Base-by-base conservation (phyloP, 2,329 filamentous ascomycete species). In the Leptographium procerum region DNA sequence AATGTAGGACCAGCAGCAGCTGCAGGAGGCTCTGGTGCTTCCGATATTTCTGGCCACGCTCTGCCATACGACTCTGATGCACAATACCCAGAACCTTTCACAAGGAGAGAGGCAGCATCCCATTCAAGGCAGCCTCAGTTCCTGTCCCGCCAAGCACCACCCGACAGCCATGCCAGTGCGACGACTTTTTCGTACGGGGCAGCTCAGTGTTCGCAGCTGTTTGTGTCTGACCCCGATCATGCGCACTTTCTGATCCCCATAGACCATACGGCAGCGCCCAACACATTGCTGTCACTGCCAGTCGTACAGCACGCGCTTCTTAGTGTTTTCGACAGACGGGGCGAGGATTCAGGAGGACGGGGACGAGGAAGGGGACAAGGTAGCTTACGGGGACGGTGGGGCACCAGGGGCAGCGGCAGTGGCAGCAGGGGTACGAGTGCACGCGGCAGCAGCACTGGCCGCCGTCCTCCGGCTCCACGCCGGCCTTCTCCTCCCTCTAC, bases 181-280 rank as follows among this genome's bases (percentile, higher is more conserved):
- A 24, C n/a, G 47, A 6, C 19, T 11, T 33, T 22, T 22, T 48
- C 13, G 48, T 10, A 40, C 4, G n/a, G 3, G 48, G 3, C 8
- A 26, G 14, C 16, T 6, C 47, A 13, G 43, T 34, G 7, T 51
- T 19, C 4, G 26, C 40, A 10, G 16, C 51, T 40, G 50, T 43
- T 33, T 29, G 34, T n/a, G 52, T 4, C 36, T 14, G 22, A n/a
- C 3, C 33, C 34, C 34, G 47, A 13, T 8, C 65, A 66, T n/a
- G 64, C 65, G 11, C 68, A 71, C 43, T 72, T 73, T 56, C 64
- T 72, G 19, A 71, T 73, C 24, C 71, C 71, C 0, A 65, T 65
- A 45, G 68, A 68, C 43, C 69, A 72, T 61, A 68, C 68, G 26
- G 68, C 69, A 13, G 61, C 71, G 22, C 65, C 69, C 2, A 69